Evolutionary conservation across 1,284 basidiomycete species (phyloP).

Genomic region (Kalmanozyma brasiliensis): DNA sequence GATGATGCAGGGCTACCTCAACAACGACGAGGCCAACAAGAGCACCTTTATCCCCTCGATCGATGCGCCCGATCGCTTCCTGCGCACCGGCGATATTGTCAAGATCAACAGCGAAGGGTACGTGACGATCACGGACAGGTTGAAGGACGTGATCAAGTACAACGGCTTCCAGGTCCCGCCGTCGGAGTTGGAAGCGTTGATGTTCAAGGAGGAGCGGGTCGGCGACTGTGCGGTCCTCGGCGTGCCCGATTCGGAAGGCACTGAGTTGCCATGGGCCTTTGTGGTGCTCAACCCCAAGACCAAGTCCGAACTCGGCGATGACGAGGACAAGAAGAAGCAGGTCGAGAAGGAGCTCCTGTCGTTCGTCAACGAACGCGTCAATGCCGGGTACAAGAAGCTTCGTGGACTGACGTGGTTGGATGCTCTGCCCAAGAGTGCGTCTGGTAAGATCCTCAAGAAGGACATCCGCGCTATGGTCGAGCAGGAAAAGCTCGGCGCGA

Average conservation of each 20-base stretch:
- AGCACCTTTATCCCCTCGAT: slow-evolving; percentile 44
- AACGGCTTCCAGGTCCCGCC: slow-evolving; percentile 67
- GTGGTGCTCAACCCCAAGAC: slow-evolving; percentile 42
- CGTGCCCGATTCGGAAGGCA: slow-evolving; percentile 38
- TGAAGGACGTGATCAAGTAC: slow-evolving; percentile 67
- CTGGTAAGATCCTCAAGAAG: slow-evolving; percentile 65
- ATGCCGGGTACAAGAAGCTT: slow-evolving; percentile 63
- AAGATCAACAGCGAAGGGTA: slow-evolving; percentile 57
- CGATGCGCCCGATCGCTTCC: slow-evolving; percentile 42
- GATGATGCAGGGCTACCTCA: slow-evolving; percentile 66
- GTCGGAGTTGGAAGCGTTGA: slow-evolving; percentile 60
- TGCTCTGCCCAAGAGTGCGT: slow-evolving; percentile 55
- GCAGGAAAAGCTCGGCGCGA: slow-evolving; percentile 29
- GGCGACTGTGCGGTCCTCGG: slow-evolving; percentile 58
- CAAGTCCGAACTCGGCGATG: slow-evolving; percentile 19
- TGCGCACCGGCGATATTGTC: slow-evolving; percentile 64
- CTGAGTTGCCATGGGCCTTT: slow-evolving; percentile 59
- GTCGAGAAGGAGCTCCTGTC: slow-evolving; percentile 42
- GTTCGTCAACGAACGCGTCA: slow-evolving; percentile 56
- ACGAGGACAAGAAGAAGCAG: slow-evolving; percentile 33
- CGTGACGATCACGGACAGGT: slow-evolving; percentile 60
- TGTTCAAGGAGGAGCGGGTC: slow-evolving; percentile 50
- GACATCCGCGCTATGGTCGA: slow-evolving; percentile 53
- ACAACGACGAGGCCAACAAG: slow-evolving; percentile 61
- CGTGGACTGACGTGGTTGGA: slow-evolving; percentile 61